These are phyloP conservation scores for Talaromyces atroroseus DNA, from an alignment of 2,329 filamentous ascomycete genomes.

Conservation along the genomic window DNA sequence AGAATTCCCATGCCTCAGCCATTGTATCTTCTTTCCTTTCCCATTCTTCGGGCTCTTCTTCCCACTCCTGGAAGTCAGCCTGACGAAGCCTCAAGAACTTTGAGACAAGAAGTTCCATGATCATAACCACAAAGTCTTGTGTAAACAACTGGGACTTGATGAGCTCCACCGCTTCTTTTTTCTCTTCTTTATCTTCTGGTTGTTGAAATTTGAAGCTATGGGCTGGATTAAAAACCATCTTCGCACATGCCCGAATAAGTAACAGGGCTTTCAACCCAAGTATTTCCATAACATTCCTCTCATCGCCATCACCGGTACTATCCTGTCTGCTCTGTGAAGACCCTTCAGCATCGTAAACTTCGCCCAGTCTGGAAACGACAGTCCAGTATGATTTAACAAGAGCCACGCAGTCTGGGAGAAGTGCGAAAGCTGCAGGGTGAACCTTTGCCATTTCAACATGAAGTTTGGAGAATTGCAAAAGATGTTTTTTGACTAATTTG, in stretches of 20 bases:
- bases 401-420: slow-evolving; percentile 71
- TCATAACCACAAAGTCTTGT: slow-evolving; percentile 68
- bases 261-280: slow-evolving; percentile 78
- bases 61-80: slow-evolving; percentile 83
- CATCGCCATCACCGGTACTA: slow-evolving; percentile 43
- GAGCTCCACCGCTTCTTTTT: slow-evolving; percentile 60
- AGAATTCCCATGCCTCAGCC: slow-evolving; percentile 84
- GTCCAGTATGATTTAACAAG: slow-evolving; percentile 82
- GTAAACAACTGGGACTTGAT: slow-evolving; percentile 72
- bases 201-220: slow-evolving; percentile 81
- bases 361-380: slow-evolving; percentile 69
- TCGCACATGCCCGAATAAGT: slow-evolving; percentile 73
- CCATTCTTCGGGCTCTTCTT: slow-evolving; percentile 93
- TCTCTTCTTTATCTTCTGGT: slow-evolving; percentile 68
- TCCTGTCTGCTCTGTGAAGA: slow-evolving; percentile 26
- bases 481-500: slow-evolving; percentile 71
- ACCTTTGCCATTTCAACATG: slow-evolving; percentile 77
- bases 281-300: slow-evolving; percentile 63
- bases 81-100: slow-evolving; percentile 83
- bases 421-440: slow-evolving; percentile 76
- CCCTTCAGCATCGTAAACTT: slow-evolving; percentile 48
- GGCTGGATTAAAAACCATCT: slow-evolving; percentile 74
- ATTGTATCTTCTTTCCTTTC: slow-evolving; percentile 82
- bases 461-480: slow-evolving; percentile 85
- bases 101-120: slow-evolving; percentile 79